Percentiles rank a stretch among this genome's conserved stretches.
phyloP scores from a whole-genome alignment of 768 basidiomycete species.

The Obba rivulosa region DNA sequence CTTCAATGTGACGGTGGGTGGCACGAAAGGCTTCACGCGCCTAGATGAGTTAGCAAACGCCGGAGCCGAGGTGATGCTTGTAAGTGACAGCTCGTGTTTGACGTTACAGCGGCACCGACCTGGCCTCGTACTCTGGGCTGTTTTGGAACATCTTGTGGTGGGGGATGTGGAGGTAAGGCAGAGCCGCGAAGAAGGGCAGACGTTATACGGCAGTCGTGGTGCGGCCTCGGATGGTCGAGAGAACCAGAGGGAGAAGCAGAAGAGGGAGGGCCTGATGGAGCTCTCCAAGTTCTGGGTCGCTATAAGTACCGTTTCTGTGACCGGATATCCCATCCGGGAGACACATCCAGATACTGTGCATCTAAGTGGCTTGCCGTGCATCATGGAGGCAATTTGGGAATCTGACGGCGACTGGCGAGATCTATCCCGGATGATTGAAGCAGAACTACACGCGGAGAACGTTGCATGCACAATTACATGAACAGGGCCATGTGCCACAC shows the following conservation, averaged over 20 bases:
- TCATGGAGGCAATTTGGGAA: not conserved
- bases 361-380: not conserved
- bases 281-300: not conserved
- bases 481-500: not conserved
- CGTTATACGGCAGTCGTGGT: not conserved
- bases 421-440: not conserved
- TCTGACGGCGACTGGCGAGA: not conserved
- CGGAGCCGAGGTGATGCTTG: not conserved
- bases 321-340: conserved; percentile 13
- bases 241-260: conserved; percentile 1
- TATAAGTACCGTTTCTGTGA: not conserved
- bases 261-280: not conserved
- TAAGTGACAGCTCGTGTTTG: not conserved
- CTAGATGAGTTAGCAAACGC: conserved; percentile 18
- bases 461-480: not conserved
- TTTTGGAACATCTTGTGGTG: conserved; percentile 19
- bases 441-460: not conserved
- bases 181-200: conserved; percentile 8
- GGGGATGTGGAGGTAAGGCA: conserved; percentile 4
- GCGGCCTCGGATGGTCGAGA: conserved; percentile 3
- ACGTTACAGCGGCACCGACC: conserved; percentile 9
- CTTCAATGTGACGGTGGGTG: conserved; percentile 45
- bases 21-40: conserved; percentile 40
- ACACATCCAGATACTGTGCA: not conserved
- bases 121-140: conserved; percentile 22